phyloP scores from a whole-genome alignment of 2,329 filamentous ascomycete genomes.

The Malbranchea zuffiana region DNA sequence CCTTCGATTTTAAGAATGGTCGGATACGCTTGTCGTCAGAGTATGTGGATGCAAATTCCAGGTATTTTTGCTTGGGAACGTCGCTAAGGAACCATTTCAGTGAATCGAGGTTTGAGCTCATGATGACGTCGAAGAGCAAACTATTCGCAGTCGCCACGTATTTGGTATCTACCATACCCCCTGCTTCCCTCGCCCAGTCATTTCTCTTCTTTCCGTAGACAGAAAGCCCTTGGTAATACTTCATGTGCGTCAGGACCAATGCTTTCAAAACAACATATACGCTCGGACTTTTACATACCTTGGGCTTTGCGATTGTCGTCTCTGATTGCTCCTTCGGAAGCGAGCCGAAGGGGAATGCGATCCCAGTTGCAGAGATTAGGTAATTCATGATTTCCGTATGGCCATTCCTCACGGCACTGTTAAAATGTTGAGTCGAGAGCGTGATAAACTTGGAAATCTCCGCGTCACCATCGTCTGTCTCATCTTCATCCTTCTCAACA shows the following conservation, averaged over 20 bases:
- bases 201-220: conserved; percentile 60
- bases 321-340: conserved; percentile 54
- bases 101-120: conserved; percentile 48
- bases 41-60: conserved; percentile 55
- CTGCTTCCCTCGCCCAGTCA: conserved; percentile 58
- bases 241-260: not conserved
- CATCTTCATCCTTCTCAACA: conserved; percentile 22
- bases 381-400: conserved; percentile 49
- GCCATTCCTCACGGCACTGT: conserved; percentile 31
- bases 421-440: conserved; percentile 21
- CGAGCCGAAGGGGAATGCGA: conserved; percentile 54
- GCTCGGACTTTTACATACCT: conserved; percentile 7
- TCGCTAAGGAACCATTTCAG: conserved; percentile 71
- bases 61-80: conserved; percentile 55
- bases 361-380: conserved; percentile 54
- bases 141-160: conserved; percentile 9
- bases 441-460: conserved; percentile 15
- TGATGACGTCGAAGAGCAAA: conserved; percentile 26
- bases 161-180: not conserved
- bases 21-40: conserved; percentile 52
- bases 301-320: conserved; percentile 45
- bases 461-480: not conserved
- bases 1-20: conserved; percentile 47
- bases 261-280: not conserved
- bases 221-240: conserved; percentile 62